Base-by-base conservation (phyloP, 306 rosid genomes). In the Styphnolobium japonicum region DNA sequence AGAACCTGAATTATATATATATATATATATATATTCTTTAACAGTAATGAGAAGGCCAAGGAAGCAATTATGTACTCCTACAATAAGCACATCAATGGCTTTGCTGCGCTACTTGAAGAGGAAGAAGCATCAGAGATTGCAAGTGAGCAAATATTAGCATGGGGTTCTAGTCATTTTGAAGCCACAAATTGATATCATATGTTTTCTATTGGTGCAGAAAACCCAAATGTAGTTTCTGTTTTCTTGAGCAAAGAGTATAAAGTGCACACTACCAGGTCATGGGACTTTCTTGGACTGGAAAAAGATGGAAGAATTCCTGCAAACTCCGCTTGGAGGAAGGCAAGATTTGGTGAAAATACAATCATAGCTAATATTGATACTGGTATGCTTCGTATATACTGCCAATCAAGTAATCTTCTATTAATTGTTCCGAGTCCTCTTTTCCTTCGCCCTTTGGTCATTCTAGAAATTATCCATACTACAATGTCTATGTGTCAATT, bases 51-150 rank as follows among this genome's bases (percentile, higher is more conserved):
- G 36, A 62, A 27, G 29, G 80, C 71, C 40, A 67, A 75, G 27
- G 49, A 75, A 61, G 67, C 84, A 53, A 73, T 80, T 0, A 25
- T 80, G 63, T 90, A 92, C 82, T 88, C 93, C 0, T 92, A 92
- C 29, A 90, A 55, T n/a, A 80, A 70, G 46, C 22, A 78, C 11
- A 88, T 92, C 3, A 92, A 92, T 73, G 97, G 97, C 0, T 90
- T 90, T 58, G 94, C 94, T 8, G 97, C 94, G 4, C 10, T 80
- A 8, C 87, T 92, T 15, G 87, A 88, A 4, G 89, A 90, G 8
- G 70, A 84, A 51, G 84, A 88, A 60, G 94, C 88, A 1, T 37
- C 46, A 5, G 60, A 7, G 27, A 74, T 92, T 48, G 81, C 79
- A 55, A 79, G 97, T 92, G 25, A 82, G 83, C 37, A 14, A 21